Evolutionary conservation across 1,139 yeast genomes (phyloP).

Genomic region (Diutina catenulata): DNA sequence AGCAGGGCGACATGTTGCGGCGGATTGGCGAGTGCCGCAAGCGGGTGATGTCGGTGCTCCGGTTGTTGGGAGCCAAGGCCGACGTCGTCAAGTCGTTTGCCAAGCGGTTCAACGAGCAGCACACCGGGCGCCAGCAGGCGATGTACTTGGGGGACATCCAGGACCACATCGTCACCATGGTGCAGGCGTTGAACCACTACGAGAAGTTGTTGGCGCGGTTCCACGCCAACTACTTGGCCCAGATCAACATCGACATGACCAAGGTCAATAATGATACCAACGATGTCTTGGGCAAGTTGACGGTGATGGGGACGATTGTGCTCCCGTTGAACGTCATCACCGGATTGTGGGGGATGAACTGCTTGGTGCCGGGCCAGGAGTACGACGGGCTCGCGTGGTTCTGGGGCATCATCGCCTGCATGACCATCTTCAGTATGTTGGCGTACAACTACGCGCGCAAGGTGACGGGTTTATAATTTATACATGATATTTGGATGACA

Average conservation of each 20-base stretch:
- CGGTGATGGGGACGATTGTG: slow-evolving; percentile 89
- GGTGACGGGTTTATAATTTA: slow-evolving; percentile 11
- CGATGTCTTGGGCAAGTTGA: slow-evolving; percentile 87
- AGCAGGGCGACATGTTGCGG: slow-evolving; percentile 88
- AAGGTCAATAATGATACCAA: slow-evolving; percentile 95
- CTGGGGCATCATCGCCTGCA: slow-evolving; percentile 29
- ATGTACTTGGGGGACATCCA: slow-evolving; percentile 81
- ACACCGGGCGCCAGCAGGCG: slow-evolving; percentile 31
- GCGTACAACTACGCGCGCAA: slow-evolving; percentile 33
- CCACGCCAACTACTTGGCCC: slow-evolving; percentile 92
- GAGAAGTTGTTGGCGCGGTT: slow-evolving; percentile 88
- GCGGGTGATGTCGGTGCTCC: slow-evolving; percentile 79
- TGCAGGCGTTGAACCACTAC: slow-evolving; percentile 84
- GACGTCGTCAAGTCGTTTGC: slow-evolving; percentile 94
- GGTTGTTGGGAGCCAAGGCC: slow-evolving; percentile 84
- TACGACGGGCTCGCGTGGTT: slow-evolving; percentile 72
- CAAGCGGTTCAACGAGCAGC: slow-evolving; percentile 60
- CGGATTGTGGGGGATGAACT: slow-evolving; percentile 98
- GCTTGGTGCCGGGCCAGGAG: slow-evolving; percentile 87
- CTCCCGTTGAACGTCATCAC: slow-evolving; percentile 90
- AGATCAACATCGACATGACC: slow-evolving; percentile 94
- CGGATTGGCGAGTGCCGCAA: slow-evolving; percentile 93
- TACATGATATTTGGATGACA: slow-evolving; percentile 27
- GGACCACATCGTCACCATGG: slow-evolving; percentile 93
- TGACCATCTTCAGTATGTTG: slow-evolving; percentile 25